Base-by-base conservation (phyloP, 495 filamentous ascomycete genomes). In the Podospora bellae-mahoneyi region DNA sequence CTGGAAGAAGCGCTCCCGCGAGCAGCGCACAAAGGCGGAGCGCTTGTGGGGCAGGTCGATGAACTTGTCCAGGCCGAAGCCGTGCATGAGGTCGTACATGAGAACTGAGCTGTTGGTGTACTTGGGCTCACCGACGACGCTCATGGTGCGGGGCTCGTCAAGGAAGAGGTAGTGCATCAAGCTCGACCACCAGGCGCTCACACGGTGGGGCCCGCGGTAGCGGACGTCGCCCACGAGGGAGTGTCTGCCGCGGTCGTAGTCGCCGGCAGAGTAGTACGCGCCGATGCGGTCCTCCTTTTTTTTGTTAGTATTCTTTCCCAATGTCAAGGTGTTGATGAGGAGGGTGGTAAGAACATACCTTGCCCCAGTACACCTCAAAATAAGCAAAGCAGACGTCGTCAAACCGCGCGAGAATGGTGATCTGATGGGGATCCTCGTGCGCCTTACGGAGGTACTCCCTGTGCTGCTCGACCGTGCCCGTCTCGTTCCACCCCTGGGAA, bases 301-400 rank as follows among this genome's bases (percentile, higher is more conserved):
- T 48, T 48, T 48, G 39, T 48, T 48, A 48, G 39, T 10, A 48
- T 48, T 48, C 15, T 10, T 30, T 16, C 34, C 69, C 13, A 61
- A 68, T 32, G 30, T 67, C 3, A 9, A 59, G 55, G 32, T n/a
- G 64, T n/a, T 5, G 16, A 18, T 18, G 28, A 60, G 66, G 20
- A 58, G 60, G 7, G 44, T 63, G 28, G 58, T 6, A 55, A 10
- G 18, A 20, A 66, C 72, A 44, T 78, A 88, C 88, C 84, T 89
- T 89, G 19, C 84, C 86, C 89, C 89, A 91, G 74, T 91, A 91
- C 2, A 90, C 77, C 77, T 91, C 89, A 72, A 87, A 90, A 68
- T 90, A 90, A 0, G 88, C 86, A 74, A 91, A 91, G 6, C 75
- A 78, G 32, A 77, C 80, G 20, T 87, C 86, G 30, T 90, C 81